Percentiles rank a stretch among this genome's conserved stretches.
Conservation (phyloP, 805 yeast species). For the Wickerhamiella galacta region DNA sequence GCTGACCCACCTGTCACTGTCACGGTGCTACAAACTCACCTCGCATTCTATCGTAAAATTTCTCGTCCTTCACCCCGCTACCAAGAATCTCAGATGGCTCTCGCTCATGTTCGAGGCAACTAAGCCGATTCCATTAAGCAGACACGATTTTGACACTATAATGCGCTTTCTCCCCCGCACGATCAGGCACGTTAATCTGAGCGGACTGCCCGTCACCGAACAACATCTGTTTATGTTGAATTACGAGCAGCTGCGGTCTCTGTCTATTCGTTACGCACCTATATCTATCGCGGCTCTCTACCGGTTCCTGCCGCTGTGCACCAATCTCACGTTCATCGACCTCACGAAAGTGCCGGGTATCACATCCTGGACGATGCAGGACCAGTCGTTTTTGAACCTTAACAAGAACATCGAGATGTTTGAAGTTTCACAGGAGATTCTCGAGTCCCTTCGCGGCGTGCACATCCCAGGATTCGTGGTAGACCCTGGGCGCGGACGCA, state of each 20-base stretch:
- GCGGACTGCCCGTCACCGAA: constrained; percentile 43
- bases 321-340: constrained; percentile 40
- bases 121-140: constrained; percentile 37
- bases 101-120: constrained; percentile 47
- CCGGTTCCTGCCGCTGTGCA: constrained; percentile 13
- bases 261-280: constrained; percentile 21
- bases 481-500: constrained; percentile 40
- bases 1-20: constrained; percentile 58
- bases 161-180: constrained; percentile 27
- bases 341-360: constrained; percentile 45
- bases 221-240: constrained; percentile 21
- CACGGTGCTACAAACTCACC: constrained; percentile 48
- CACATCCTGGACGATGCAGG: constrained; percentile 41
- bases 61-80: constrained; percentile 54
- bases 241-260: constrained; percentile 14
- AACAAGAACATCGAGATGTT: constrained; percentile 39
- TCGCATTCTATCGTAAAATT: constrained; percentile 57
- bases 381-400: constrained; percentile 30
- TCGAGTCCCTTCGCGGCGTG: constrained; percentile 16
- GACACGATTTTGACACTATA: constrained; percentile 35
- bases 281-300: constrained; percentile 16
- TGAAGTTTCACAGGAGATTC: constrained; percentile 32
- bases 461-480: constrained; percentile 24
- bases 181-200: constrained; percentile 37
- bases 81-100: constrained; percentile 43